These are phyloP conservation scores for Fraxinus sp. DNA, from an alignment of 305 asterid species.

Conservation along the genomic window DNA sequence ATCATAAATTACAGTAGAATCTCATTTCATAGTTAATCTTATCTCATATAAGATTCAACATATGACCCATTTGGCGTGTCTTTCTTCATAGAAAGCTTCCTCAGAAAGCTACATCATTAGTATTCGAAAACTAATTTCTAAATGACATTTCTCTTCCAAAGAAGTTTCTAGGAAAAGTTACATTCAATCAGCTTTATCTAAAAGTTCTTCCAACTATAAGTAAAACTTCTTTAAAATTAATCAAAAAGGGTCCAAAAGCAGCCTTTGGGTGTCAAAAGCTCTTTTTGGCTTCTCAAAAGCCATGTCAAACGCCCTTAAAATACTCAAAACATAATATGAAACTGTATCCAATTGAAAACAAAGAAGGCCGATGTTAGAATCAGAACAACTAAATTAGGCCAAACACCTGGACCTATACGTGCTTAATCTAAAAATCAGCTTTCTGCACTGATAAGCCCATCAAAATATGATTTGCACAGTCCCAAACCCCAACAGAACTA, in stretches of 20 bases:
- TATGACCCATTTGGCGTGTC: too few relatives aligned
- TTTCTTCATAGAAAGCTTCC: background rate
- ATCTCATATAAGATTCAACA: too few relatives aligned
- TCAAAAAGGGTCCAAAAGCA: background rate
- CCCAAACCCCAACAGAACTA: conserved; percentile 4
- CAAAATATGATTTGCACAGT: background rate
- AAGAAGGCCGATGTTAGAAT: background rate
- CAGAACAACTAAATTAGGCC: background rate
- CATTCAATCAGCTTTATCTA: too few relatives aligned
- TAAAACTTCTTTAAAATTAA: background rate
- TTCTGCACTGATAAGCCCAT: background rate
- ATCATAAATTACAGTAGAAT: too few relatives aligned
- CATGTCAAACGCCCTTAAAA: background rate
- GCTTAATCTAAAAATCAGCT: background rate
- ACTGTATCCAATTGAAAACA: background rate
- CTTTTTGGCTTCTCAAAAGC: background rate
- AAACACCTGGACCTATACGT: background rate
- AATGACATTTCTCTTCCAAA: background rate
- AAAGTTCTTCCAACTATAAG: background rate
- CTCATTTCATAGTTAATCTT: too few relatives aligned
- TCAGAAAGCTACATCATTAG: background rate
- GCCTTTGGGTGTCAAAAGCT: background rate
- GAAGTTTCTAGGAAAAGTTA: background rate
- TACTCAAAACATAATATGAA: background rate
- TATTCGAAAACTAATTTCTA: background rate